A percentile compares a stretch with the other conserved stretches of the same genome.
Evolutionary conservation across 225 moss, liverwort and hornwort species (phyloP).

Genomic region (Sphagnum contortum): DNA sequence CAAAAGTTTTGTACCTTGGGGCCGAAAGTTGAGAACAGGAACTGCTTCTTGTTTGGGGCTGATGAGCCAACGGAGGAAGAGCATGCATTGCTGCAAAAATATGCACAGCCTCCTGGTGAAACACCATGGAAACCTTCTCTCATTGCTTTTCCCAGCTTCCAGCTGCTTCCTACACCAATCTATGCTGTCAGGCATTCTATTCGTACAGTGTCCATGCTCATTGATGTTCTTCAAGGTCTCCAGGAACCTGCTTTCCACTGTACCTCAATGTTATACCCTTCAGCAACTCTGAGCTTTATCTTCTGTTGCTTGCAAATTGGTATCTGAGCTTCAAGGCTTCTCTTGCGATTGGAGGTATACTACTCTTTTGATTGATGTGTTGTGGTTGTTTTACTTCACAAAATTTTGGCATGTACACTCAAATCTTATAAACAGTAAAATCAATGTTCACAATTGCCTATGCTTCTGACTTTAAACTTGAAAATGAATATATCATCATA

Average conservation of each 20-base stretch:
- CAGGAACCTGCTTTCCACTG: conserved; percentile 36
- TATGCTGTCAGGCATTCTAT: conserved; percentile 64
- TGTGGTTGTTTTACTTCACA: no score
- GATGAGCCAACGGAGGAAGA: conserved; percentile 51
- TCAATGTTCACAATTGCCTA: no score
- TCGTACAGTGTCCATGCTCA: conserved; percentile 70
- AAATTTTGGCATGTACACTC: no score
- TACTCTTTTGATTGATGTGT: no score
- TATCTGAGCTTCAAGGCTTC: no score
- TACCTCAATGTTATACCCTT: conserved; percentile 25
- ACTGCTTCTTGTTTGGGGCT: not conserved
- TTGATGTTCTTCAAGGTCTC: conserved; percentile 67
- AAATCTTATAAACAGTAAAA: no score
- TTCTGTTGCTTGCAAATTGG: not conserved
- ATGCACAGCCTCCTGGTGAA: conserved; percentile 27
- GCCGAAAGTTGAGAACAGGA: conserved; percentile 21
- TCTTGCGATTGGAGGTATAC: no score
- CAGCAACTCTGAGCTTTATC: conserved; percentile 40
- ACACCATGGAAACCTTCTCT: conserved; percentile 56
- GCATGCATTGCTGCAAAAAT: conserved; percentile 35
- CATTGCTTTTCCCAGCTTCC: conserved; percentile 63
- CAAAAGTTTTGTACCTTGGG: conserved; percentile 70
- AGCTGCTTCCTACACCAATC: conserved; percentile 64
- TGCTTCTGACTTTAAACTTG: no score
- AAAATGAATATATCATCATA: no score